Conservation (phyloP, 306 rosid genomes). For the Calophaca sinica region DNA sequence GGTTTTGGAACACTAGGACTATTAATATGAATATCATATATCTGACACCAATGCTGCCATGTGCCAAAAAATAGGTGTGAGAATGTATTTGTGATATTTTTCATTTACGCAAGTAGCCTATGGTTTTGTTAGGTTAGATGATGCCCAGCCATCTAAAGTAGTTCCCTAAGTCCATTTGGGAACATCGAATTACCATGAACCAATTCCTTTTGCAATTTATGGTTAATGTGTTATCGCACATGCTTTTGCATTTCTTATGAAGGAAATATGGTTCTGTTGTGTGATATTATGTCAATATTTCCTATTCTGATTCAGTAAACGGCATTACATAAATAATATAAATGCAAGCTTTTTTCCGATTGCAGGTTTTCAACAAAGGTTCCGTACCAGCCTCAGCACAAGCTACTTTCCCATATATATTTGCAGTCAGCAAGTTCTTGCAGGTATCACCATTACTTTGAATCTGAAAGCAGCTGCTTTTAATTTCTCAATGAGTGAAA, state of each 20-base stretch:
- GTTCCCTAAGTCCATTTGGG: conserved; percentile 2
- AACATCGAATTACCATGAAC: conserved; percentile 1
- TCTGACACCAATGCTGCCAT: background rate
- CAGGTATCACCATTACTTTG: conserved; percentile 64
- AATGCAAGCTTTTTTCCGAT: conserved; percentile 31
- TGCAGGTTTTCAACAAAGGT: conserved; percentile 78
- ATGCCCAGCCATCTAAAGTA: conserved; percentile 21
- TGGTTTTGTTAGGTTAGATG: conserved; percentile 31
- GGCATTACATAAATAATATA: conserved; percentile 19
- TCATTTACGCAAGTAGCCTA: background rate
- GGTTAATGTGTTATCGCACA: conserved; percentile 1
- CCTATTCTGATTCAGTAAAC: conserved; percentile 10
- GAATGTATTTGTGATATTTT: conserved; percentile 3
- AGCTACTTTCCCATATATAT: conserved; percentile 86
- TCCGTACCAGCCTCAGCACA: conserved; percentile 78
- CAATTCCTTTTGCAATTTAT: conserved; percentile 2
- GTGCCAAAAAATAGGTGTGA: conserved; percentile 4
- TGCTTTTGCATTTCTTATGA: conserved; percentile 27
- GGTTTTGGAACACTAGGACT: background rate
- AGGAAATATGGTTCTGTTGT: background rate
- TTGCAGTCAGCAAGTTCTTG: conserved; percentile 88
- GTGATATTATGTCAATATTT: background rate
- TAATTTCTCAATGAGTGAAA: background rate
- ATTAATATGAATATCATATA: background rate
- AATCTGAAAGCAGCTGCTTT: background rate